A percentile compares a stretch with the other conserved stretches of the same genome.
These are phyloP conservation scores for Lobulomyces angularis DNA, from an alignment of 192 early-diverging fungal species.

Conservation along the genomic window DNA sequence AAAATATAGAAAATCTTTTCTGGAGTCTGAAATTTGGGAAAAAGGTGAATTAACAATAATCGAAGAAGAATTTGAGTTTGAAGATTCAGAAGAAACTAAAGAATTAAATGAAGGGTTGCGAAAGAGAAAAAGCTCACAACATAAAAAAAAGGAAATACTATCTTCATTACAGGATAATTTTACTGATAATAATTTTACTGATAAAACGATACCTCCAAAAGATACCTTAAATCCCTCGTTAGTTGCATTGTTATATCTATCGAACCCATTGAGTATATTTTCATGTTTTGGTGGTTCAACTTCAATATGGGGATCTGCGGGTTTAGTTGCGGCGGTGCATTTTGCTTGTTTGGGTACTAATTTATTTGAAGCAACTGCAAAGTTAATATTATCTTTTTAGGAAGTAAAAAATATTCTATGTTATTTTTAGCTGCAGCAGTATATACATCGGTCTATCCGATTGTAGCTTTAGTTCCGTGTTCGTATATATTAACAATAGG, in stretches of 20 bases:
- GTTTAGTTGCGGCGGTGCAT: slow-evolving; percentile 59
- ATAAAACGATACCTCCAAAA: slow-evolving; percentile 21
- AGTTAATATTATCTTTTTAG: slow-evolving; percentile 16
- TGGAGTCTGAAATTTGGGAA: too few species aligned
- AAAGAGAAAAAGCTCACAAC: not conserved
- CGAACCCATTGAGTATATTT: slow-evolving; percentile 73
- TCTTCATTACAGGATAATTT: slow-evolving; percentile 1
- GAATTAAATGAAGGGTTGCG: slow-evolving; percentile 3
- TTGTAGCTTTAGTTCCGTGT: slow-evolving; percentile 58
- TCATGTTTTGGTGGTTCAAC: slow-evolving; percentile 60
- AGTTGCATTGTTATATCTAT: slow-evolving; percentile 45
- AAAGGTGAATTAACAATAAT: slow-evolving; percentile 2
- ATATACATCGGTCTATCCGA: slow-evolving; percentile 80
- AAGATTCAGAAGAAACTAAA: not conserved
- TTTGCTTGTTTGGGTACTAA: slow-evolving; percentile 44
- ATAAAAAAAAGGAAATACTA: not conserved
- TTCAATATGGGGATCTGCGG: slow-evolving; percentile 11
- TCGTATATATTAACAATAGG: slow-evolving; percentile 26
- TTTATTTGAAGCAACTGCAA: not conserved
- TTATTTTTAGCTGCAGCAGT: slow-evolving; percentile 65
- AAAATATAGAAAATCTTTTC: too few species aligned
- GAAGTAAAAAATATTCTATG: slow-evolving; percentile 38
- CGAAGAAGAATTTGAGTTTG: slow-evolving; percentile 7
- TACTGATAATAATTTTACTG: slow-evolving; percentile 6
- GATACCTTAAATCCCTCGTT: slow-evolving; percentile 24